Conservation (phyloP, 2,329 filamentous ascomycete species). For the Parasarocladium wereldwijsianum region DNA sequence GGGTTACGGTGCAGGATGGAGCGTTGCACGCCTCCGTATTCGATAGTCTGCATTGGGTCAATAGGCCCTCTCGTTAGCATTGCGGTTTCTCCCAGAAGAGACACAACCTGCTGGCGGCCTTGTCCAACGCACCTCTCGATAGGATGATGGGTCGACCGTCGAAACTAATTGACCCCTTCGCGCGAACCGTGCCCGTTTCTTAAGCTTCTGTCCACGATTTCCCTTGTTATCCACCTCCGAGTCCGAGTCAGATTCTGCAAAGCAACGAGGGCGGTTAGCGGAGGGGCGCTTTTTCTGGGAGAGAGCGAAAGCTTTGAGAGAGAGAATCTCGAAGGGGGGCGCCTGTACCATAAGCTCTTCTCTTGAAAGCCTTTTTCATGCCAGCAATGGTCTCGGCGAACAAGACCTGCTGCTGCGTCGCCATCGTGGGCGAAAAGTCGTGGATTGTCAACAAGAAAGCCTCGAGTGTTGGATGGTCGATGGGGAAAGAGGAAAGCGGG, state of each 20-base stretch:
- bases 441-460: background rate
- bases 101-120: too few relatives aligned
- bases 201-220: constrained; percentile 68
- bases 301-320: background rate
- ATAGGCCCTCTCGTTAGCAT: constrained; percentile 54
- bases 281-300: background rate
- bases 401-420: constrained; percentile 38
- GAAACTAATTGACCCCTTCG: constrained; percentile 55
- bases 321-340: background rate
- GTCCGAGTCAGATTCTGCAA: constrained; percentile 63
- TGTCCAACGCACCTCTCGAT: constrained; percentile 50
- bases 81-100: too few relatives aligned
- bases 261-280: constrained; percentile 10
- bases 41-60: constrained; percentile 38
- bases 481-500: too few relatives aligned
- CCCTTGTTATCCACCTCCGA: constrained; percentile 53
- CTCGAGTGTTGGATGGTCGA: too few relatives aligned
- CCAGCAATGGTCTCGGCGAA: constrained; percentile 52
- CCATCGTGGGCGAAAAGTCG: constrained; percentile 16
- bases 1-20: constrained; percentile 64
- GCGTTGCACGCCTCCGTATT: constrained; percentile 59
- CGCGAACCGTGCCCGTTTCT: constrained; percentile 58
- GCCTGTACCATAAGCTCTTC: constrained; percentile 43
- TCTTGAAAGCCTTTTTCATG: constrained; percentile 54
- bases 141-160: constrained; percentile 49